Evolutionary conservation across 1,284 basidiomycete species (phyloP), one percentile per base, ranked within the genome.

Genomic region (Puccinia hordei): DNA sequence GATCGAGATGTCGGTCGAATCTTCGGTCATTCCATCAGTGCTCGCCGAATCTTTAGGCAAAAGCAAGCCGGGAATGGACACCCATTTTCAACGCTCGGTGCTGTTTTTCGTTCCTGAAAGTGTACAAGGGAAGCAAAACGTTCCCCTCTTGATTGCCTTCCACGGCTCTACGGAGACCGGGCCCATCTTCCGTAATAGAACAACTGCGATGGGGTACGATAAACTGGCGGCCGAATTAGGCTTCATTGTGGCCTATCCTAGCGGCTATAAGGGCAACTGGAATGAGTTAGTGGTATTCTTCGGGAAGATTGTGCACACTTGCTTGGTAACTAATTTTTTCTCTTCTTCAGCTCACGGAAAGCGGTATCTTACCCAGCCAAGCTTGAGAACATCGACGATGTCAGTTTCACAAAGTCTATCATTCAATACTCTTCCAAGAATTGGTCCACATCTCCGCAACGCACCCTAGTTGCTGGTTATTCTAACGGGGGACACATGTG

Each of bases 181-280:
- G 17, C 30, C n/a, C 30, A 77, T 77, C 46, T 77, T 77, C 68
- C 61, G 75, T 17, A 69, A 9, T 35, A 68, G 75, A 41, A 77
- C 75, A 24, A 77, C 75, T 33, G 46, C 27, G 15, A 38, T 33
- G n/a, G 75, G 19, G 44, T 77, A 77, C 55, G 75, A 77, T 69
- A 44, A 69, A 77, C 35, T 77, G 44, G 75, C 75, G 30, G 22
- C 17, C 17, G 49, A 77, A 33, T 46, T 66, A 17, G 30, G 33
- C 5, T 77, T 77, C 46, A 57, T 77, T 66, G 51, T 77, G 4
- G 75, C 75, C 38, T 77, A 77, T 69, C 75, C 75, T 8, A 68
- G 38, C 55, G 75, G 75, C 8, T 77, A 77, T 69, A 69, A 77
- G 33, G 75, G 75, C 13, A 77, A 77, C 55, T 77, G 75, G 75